Evolutionary conservation across 225 moss, liverwort and hornwort species (phyloP).

Genomic region (Pseudisothecium myosuroides): DNA sequence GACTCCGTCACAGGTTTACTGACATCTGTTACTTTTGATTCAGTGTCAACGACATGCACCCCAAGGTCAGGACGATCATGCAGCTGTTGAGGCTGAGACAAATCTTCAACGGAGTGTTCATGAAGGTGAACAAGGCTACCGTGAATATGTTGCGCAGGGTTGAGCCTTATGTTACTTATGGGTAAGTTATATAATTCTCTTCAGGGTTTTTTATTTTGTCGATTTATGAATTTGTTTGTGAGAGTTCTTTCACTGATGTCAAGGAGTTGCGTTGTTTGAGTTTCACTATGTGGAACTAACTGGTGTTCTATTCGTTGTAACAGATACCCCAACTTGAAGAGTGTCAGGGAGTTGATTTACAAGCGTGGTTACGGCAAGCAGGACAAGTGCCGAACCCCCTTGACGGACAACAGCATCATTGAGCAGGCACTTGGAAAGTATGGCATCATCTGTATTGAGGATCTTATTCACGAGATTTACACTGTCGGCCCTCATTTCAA

Average conservation of each 20-base stretch:
- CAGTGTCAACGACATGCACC: conserved; percentile 83
- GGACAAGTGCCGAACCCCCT: conserved; percentile 39
- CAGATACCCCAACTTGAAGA: conserved; percentile 45
- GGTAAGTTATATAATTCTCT: conserved; percentile 4
- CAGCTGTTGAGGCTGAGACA: conserved; percentile 66
- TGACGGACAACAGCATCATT: conserved; percentile 42
- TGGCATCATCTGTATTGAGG: conserved; percentile 58
- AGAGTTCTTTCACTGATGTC: not conserved
- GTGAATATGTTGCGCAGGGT: conserved; percentile 84
- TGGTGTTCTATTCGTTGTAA: not conserved
- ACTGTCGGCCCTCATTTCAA: conserved; percentile 62
- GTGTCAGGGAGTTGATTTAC: conserved; percentile 61
- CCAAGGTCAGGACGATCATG: conserved; percentile 72
- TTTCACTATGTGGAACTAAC: not conserved
- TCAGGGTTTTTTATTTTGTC: not conserved
- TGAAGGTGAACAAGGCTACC: conserved; percentile 93
- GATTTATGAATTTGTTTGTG: not conserved
- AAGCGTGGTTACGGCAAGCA: conserved; percentile 71
- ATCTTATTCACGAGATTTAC: conserved; percentile 63
- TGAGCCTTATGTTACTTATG: conserved; percentile 85
- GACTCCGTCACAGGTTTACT: not conserved
- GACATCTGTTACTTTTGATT: not conserved
- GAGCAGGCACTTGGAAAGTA: conserved; percentile 42
- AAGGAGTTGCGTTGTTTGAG: not conserved
- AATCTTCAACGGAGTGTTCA: conserved; percentile 90